These are phyloP conservation scores for Vitis rotundifolia DNA, from an alignment of 164 flowering plant genomes.

Conservation along the genomic window DNA sequence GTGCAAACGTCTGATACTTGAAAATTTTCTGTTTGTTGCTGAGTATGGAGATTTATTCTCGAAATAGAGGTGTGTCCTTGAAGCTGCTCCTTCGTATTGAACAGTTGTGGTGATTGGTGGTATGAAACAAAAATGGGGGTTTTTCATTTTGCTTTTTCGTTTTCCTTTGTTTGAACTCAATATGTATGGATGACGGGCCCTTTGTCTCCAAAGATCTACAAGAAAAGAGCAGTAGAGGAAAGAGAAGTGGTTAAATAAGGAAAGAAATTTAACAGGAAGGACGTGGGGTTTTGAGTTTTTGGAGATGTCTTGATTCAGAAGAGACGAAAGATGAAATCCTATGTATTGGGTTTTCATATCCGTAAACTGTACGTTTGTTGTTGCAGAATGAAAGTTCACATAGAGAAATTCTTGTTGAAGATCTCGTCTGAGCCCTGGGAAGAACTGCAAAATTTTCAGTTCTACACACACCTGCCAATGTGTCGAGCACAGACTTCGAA, in stretches of 20 bases:
- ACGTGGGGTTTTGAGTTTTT: too few species aligned
- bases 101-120: not conserved
- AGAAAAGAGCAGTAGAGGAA: not conserved
- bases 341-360: slow-evolving; percentile 21
- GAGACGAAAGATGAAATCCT: slow-evolving; percentile 6
- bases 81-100: too few species aligned
- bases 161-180: too few species aligned
- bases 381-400: slow-evolving; percentile 4
- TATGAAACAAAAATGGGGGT: too few species aligned
- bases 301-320: not conserved
- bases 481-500: slow-evolving; percentile 54
- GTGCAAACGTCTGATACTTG: too few species aligned
- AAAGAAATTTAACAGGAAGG: not conserved
- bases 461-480: slow-evolving; percentile 22
- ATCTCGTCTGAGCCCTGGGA: slow-evolving; percentile 10
- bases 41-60: too few species aligned
- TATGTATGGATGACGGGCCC: too few species aligned
- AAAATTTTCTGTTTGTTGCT: too few species aligned
- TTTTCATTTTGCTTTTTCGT: too few species aligned
- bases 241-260: not conserved
- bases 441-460: slow-evolving; percentile 21
- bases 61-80: too few species aligned
- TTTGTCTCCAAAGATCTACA: not conserved
- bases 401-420: slow-evolving; percentile 7
- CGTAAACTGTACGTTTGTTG: not conserved